A percentile compares a stretch with the other conserved stretches of the same genome.
Conservation (phyloP, 2,329 filamentous ascomycete genomes). For the Bertia moriformis region DNA sequence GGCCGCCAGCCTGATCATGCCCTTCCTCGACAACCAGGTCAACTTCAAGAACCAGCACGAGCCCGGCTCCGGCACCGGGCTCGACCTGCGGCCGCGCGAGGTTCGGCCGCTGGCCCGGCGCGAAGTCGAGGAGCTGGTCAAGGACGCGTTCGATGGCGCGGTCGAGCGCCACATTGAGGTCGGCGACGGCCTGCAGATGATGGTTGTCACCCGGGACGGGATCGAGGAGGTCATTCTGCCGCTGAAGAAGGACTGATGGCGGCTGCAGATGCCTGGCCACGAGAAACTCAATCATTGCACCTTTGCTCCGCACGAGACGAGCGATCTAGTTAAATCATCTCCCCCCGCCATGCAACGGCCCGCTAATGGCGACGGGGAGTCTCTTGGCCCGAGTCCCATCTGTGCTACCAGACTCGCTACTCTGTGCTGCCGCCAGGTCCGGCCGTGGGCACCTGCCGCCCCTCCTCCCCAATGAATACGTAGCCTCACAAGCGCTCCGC, state of each 20-base stretch:
- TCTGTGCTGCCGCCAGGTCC: too few species aligned
- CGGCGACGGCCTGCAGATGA: slow-evolving; percentile 86
- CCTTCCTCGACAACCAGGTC: slow-evolving; percentile 97
- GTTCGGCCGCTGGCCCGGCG: slow-evolving; percentile 54
- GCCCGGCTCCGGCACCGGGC: slow-evolving; percentile 70
- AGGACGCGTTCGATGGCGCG: slow-evolving; percentile 94
- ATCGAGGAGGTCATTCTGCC: slow-evolving; percentile 73
- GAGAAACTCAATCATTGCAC: slow-evolving; percentile 3
- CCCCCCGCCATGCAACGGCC: too few species aligned
- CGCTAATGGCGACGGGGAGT: too few species aligned
- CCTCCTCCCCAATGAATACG: too few species aligned
- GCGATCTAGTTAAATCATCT: too few species aligned
- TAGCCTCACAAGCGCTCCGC: too few species aligned
- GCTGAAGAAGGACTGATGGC: slow-evolving; percentile 72
- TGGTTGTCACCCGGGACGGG: slow-evolving; percentile 77
- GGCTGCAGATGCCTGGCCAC: too few species aligned
- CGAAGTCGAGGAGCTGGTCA: slow-evolving; percentile 74
- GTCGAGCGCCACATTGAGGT: slow-evolving; percentile 99
- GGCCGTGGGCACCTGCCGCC: too few species aligned
- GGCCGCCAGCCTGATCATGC: slow-evolving; percentile 90
- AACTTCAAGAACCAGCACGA: slow-evolving; percentile 99
- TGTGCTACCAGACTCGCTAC: too few species aligned
- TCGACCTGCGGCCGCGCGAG: slow-evolving; percentile 61
- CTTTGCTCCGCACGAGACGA: too few species aligned
- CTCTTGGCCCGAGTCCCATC: too few species aligned